phyloP scores from a whole-genome alignment of 2,329 filamentous ascomycete species.

The Dothideomycetes sp. region DNA sequence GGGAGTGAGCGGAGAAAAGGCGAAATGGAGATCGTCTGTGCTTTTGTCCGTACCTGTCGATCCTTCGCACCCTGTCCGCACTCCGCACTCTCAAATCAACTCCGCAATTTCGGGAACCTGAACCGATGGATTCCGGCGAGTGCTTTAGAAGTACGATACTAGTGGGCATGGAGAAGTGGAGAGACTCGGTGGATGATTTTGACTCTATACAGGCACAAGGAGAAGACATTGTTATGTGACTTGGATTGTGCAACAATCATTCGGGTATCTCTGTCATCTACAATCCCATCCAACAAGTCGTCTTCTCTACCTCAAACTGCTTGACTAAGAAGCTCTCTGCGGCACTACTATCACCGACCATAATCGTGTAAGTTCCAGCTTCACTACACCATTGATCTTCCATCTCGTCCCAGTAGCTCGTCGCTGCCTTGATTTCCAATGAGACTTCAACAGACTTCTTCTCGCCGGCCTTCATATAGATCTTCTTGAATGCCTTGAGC shows the following conservation, averaged over 20 bases:
- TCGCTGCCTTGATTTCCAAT: slow-evolving; percentile 52
- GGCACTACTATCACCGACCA: background rate
- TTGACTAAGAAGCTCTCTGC: background rate
- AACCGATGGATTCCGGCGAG: background rate
- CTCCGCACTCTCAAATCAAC: too few species aligned
- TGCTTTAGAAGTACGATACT: too few species aligned
- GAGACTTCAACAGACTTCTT: slow-evolving; percentile 46
- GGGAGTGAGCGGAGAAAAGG: background rate
- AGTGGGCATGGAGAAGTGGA: too few species aligned
- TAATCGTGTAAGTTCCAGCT: slow-evolving; percentile 2
- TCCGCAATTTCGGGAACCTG: background rate
- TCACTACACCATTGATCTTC: slow-evolving; percentile 46
- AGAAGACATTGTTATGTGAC: too few species aligned
- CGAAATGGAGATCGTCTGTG: too few species aligned
- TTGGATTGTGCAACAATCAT: too few species aligned
- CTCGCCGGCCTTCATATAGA: slow-evolving; percentile 49
- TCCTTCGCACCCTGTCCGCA: too few species aligned
- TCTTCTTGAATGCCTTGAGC: slow-evolving; percentile 59
- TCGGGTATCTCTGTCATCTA: background rate
- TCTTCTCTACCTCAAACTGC: background rate
- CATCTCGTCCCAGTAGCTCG: slow-evolving; percentile 62
- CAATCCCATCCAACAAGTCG: background rate
- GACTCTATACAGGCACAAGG: too few species aligned
- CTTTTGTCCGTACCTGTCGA: too few species aligned
- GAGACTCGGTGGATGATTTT: too few species aligned